These are phyloP conservation scores for Parasitella parasitica DNA, from an alignment of 371 early-diverging fungal genomes.

Conservation along the genomic window DNA sequence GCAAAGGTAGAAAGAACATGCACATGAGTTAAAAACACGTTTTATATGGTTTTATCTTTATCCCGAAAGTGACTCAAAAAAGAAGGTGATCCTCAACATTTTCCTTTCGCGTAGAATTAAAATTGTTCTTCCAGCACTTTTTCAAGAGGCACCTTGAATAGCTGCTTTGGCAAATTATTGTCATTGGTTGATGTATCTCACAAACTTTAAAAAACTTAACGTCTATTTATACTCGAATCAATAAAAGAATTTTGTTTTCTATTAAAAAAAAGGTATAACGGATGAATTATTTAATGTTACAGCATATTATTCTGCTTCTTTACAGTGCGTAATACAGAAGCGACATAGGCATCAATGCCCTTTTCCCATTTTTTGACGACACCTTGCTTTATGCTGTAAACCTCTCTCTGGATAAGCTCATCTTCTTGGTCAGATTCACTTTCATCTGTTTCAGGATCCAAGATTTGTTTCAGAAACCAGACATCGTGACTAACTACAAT, in stretches of 20 bases:
- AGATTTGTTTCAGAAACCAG: constrained; percentile 66
- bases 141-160: neutral
- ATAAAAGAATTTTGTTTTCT: neutral
- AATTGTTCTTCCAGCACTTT: neutral
- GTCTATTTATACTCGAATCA: neutral
- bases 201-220: too few relatives aligned
- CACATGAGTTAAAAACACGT: neutral
- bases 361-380: constrained; percentile 48
- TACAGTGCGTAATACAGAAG: constrained; percentile 27
- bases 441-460: constrained; percentile 42
- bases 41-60: neutral
- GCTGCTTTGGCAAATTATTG: neutral
- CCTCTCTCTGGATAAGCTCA: constrained; percentile 14
- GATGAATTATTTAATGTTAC: neutral
- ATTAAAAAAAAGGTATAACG: neutral
- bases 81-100: neutral
- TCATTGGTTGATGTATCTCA: neutral
- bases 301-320: constrained; percentile 13
- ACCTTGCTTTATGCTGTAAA: constrained; percentile 37
- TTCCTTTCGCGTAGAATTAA: neutral
- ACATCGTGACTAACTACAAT: constrained; percentile 75
- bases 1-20: neutral
- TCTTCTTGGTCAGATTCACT: constrained; percentile 27
- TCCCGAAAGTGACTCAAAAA: neutral
- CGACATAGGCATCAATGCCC: constrained; percentile 45